These are phyloP conservation scores for Bathelium albidoporum DNA, from an alignment of 495 filamentous ascomycete genomes.

Conservation along the genomic window DNA sequence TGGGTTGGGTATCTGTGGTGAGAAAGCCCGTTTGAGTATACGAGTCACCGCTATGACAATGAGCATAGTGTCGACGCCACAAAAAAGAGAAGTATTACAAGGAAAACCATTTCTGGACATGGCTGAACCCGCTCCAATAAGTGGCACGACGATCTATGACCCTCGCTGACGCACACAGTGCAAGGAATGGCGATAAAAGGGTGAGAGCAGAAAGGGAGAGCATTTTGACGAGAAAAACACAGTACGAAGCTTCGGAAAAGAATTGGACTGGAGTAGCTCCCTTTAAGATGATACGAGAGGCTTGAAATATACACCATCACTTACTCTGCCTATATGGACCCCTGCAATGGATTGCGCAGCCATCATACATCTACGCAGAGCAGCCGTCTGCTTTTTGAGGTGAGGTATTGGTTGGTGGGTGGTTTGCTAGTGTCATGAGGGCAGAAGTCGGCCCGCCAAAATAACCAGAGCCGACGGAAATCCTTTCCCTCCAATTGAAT, in stretches of 20 bases:
- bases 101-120: conserved; percentile 1
- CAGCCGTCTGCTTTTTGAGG: too few relatives aligned
- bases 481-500: neutral
- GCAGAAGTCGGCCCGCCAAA: neutral
- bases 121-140: neutral
- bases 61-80: neutral
- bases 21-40: conserved; percentile 61
- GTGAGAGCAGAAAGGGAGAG: neutral
- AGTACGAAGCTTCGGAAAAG: neutral
- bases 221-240: neutral
- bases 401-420: neutral
- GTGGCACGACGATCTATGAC: neutral
- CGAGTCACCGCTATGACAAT: conserved; percentile 39
- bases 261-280: neutral
- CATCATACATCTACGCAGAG: too few relatives aligned
- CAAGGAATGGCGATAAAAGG: neutral
- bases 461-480: neutral
- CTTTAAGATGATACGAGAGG: neutral
- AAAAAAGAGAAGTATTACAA: neutral
- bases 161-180: neutral
- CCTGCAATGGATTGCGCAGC: too few relatives aligned
- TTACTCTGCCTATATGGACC: neutral
- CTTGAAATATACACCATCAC: neutral
- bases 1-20: conserved; percentile 45
- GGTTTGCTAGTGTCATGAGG: neutral